Evolutionary conservation across 345 rosid species (phyloP).

Genomic region (Eucalyptus marginata): DNA sequence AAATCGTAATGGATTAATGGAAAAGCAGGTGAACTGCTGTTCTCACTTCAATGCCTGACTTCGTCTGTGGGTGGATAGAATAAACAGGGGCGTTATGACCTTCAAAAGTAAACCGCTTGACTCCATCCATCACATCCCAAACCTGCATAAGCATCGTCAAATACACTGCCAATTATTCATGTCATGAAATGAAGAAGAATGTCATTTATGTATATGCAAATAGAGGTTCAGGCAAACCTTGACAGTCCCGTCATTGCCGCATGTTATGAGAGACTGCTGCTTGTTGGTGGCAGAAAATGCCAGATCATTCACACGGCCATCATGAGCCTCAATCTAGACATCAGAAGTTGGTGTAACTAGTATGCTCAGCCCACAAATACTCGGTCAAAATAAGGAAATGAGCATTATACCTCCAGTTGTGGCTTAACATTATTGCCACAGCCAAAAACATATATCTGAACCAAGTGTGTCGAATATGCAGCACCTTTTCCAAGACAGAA

Average conservation of each 20-base stretch:
- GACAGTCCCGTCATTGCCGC: slow-evolving; percentile 77
- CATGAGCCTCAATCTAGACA: slow-evolving; percentile 67
- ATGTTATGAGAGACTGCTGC: slow-evolving; percentile 48
- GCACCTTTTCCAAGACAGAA: slow-evolving; percentile 15
- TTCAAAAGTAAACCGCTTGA: slow-evolving; percentile 42
- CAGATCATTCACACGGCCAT: slow-evolving; percentile 69
- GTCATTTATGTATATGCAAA: background rate
- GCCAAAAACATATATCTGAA: slow-evolving; percentile 20
- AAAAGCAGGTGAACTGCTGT: background rate
- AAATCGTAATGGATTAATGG: background rate
- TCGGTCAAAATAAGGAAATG: background rate
- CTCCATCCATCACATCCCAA: slow-evolving; percentile 49
- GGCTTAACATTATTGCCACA: slow-evolving; percentile 7
- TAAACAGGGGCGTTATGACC: slow-evolving; percentile 69
- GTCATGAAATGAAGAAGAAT: background rate
- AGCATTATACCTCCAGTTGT: slow-evolving; percentile 18
- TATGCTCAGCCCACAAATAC: background rate
- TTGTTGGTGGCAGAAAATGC: slow-evolving; percentile 44
- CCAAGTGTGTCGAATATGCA: slow-evolving; percentile 28
- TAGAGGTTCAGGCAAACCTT: slow-evolving; percentile 22
- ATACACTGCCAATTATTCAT: background rate
- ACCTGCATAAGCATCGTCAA: slow-evolving; percentile 18
- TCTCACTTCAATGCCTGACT: slow-evolving; percentile 42
- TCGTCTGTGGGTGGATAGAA: slow-evolving; percentile 58
- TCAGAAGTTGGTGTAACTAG: background rate